phyloP scores from a whole-genome alignment of 2,329 filamentous ascomycete genomes.

The Penicillium olsonii region DNA sequence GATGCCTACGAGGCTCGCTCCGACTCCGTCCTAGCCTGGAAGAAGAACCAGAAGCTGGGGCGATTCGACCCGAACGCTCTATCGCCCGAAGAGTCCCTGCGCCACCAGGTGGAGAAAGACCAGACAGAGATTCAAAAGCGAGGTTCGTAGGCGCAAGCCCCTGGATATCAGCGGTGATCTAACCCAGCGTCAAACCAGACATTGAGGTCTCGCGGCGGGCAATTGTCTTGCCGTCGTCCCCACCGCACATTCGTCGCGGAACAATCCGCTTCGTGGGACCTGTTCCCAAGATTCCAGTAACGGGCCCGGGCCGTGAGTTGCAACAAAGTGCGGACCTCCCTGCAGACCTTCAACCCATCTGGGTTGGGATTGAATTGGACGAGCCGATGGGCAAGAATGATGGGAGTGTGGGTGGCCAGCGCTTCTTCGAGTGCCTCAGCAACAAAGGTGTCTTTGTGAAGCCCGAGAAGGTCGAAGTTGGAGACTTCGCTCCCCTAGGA shows the following conservation, averaged over 20 bases:
- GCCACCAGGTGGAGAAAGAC: conserved; percentile 63
- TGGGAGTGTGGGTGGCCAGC: conserved; percentile 52
- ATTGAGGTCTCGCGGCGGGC: conserved; percentile 48
- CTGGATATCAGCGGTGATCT: neutral
- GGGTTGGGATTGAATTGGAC: conserved; percentile 63
- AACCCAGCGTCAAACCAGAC: conserved; percentile 34
- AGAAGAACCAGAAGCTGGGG: conserved; percentile 90
- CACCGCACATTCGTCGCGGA: conserved; percentile 46
- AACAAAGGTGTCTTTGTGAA: conserved; percentile 63
- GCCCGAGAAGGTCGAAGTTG: conserved; percentile 63
- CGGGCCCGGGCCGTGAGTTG: conserved; percentile 29
- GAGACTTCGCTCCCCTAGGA: conserved; percentile 57
- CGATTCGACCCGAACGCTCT: conserved; percentile 88
- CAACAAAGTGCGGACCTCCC: conserved; percentile 21
- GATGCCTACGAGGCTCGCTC: conserved; percentile 82
- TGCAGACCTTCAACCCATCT: conserved; percentile 39
- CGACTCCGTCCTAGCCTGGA: conserved; percentile 92
- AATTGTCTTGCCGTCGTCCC: conserved; percentile 45
- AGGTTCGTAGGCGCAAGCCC: conserved; percentile 50
- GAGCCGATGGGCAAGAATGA: conserved; percentile 68
- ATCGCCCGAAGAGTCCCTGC: conserved; percentile 70
- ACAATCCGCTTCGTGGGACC: conserved; percentile 46
- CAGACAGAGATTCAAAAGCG: conserved; percentile 64
- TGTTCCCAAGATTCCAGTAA: conserved; percentile 41
- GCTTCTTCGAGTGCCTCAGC: conserved; percentile 58